Evolutionary conservation across 805 yeast species (phyloP).

Genomic region (Blastobotrys peoriensis): DNA sequence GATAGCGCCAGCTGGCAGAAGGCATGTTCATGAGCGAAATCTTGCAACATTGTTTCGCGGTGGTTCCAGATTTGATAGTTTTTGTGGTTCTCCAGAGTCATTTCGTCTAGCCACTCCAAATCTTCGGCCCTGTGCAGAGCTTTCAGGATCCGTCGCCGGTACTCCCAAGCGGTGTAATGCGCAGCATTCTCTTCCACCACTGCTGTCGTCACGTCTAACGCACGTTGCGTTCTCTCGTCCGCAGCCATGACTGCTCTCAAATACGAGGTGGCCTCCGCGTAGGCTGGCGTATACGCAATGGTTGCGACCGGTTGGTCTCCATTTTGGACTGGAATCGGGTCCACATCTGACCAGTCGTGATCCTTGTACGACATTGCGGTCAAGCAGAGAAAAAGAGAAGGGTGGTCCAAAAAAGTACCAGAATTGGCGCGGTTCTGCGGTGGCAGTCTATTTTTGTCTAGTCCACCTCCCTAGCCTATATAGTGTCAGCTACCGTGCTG

Average conservation of each 20-base stretch:
- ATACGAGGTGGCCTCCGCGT: conserved; percentile 52
- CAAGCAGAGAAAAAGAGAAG: too few relatives aligned
- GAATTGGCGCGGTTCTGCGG: conserved; percentile 3
- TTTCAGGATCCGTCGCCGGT: conserved; percentile 29
- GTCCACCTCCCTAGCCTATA: too few relatives aligned
- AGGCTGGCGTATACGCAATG: conserved; percentile 64
- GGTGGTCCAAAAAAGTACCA: neutral
- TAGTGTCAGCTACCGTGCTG: too few relatives aligned
- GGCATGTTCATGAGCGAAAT: conserved; percentile 24
- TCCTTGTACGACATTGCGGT: too few relatives aligned
- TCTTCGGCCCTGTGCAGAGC: conserved; percentile 40
- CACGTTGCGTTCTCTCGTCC: conserved; percentile 64
- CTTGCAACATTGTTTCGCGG: conserved; percentile 54
- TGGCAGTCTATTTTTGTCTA: neutral
- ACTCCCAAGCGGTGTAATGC: conserved; percentile 83
- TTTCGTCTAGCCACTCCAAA: conserved; percentile 69
- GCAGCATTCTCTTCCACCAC: conserved; percentile 74
- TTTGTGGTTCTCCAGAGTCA: conserved; percentile 73
- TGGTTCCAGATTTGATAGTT: conserved; percentile 98
- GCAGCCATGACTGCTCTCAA: conserved; percentile 52
- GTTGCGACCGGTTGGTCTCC: conserved; percentile 29
- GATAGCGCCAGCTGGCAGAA: conserved; percentile 60
- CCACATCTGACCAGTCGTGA: conserved; percentile 32
- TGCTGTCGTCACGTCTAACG: conserved; percentile 56
- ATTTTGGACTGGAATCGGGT: conserved; percentile 27